A percentile compares a stretch with the other conserved stretches of the same genome.
Conservation (phyloP, 2,329 filamentous ascomycete species). For the Catunica adiposa region DNA sequence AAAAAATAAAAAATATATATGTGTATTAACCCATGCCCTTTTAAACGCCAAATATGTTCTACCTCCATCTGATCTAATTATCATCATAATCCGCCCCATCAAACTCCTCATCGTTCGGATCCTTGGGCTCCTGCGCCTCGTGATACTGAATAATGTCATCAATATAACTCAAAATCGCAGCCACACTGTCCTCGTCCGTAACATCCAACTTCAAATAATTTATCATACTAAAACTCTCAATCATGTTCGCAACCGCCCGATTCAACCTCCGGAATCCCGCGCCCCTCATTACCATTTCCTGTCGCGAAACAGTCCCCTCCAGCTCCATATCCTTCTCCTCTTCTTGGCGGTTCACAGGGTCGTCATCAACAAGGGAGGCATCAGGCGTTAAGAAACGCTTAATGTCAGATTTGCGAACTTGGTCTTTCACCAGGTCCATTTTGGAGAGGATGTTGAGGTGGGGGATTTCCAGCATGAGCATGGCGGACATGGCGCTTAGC, state of each 20-base stretch:
- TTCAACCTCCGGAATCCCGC: conserved; percentile 71
- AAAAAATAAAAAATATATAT: no score
- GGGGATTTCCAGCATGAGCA: conserved; percentile 95
- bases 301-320: conserved; percentile 38
- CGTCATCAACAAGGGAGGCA: conserved; percentile 63
- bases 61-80: background rate
- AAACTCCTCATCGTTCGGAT: conserved; percentile 48
- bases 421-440: conserved; percentile 90
- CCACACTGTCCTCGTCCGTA: conserved; percentile 83
- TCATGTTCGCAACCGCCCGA: conserved; percentile 71
- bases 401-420: conserved; percentile 71
- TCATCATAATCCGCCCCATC: conserved; percentile 26
- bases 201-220: conserved; percentile 82
- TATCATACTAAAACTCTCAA: conserved; percentile 97
- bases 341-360: conserved; percentile 36
- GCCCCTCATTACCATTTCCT: conserved; percentile 60
- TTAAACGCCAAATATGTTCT: background rate
- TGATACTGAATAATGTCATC: conserved; percentile 89
- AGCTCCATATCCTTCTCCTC: conserved; percentile 36
- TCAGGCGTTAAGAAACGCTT: conserved; percentile 86
- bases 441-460: conserved; percentile 95
- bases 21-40: no score
- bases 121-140: conserved; percentile 79
- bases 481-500: conserved; percentile 90
- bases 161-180: conserved; percentile 71